phyloP scores from a whole-genome alignment of 371 early-diverging fungal species.

The Lichtheimia hyalospora region DNA sequence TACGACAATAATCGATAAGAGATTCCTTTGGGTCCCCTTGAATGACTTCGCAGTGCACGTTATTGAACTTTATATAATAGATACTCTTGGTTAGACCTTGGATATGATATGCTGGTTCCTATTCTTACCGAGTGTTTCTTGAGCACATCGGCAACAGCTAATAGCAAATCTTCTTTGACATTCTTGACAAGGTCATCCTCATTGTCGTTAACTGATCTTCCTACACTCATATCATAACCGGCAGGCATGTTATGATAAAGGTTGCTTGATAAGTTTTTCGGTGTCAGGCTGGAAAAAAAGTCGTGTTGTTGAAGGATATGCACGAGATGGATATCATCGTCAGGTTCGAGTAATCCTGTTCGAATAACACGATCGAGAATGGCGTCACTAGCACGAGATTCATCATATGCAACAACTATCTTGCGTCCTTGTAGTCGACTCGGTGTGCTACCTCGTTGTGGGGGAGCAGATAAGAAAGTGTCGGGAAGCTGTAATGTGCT shows the following conservation, averaged over 20 bases:
- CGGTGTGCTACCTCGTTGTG: background rate
- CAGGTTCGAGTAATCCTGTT: conserved; percentile 8
- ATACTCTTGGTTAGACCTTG: background rate
- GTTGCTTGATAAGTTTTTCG: background rate
- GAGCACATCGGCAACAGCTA: conserved; percentile 8
- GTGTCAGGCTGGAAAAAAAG: conserved; percentile 1
- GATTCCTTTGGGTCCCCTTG: conserved; percentile 37
- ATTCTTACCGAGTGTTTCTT: conserved; percentile 6
- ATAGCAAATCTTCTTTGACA: conserved; percentile 8
- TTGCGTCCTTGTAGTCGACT: background rate
- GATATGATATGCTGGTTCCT: background rate
- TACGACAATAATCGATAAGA: conserved; percentile 31
- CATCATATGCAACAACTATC: conserved; percentile 10
- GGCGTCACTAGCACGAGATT: conserved; percentile 6
- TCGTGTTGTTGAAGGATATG: conserved; percentile 6
- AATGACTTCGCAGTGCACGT: conserved; percentile 29
- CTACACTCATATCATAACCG: too few relatives aligned
- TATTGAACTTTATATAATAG: conserved; percentile 20
- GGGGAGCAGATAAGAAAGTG: background rate
- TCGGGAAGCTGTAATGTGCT: background rate
- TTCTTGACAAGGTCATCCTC: background rate
- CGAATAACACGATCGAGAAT: conserved; percentile 7
- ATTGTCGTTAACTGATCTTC: too few relatives aligned
- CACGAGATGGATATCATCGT: conserved; percentile 4
- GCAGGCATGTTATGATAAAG: too few relatives aligned